Evolutionary conservation across 441 rosid genomes (phyloP).

Genomic region (Sinapis alba): DNA sequence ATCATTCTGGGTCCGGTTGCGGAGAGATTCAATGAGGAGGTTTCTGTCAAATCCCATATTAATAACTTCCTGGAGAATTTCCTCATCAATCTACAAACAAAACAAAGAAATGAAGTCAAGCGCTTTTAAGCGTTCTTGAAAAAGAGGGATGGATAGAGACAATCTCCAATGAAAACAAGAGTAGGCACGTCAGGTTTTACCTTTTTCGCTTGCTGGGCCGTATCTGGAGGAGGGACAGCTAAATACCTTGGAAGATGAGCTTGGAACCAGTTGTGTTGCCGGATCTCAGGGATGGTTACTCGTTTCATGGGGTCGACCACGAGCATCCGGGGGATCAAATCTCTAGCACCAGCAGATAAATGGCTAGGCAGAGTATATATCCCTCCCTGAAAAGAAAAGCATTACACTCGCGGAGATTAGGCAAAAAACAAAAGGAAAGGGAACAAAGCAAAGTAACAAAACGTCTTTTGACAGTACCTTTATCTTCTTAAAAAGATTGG

Average conservation of each 20-base stretch:
- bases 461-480: slow-evolving; percentile 52
- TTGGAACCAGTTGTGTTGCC: slow-evolving; percentile 96
- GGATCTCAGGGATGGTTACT: slow-evolving; percentile 88
- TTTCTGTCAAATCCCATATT: slow-evolving; percentile 85
- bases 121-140: background rate
- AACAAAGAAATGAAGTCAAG: background rate
- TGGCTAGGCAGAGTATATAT: slow-evolving; percentile 97
- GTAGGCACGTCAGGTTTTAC: slow-evolving; percentile 8
- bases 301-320: slow-evolving; percentile 98
- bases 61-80: slow-evolving; percentile 88
- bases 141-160: background rate
- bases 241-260: slow-evolving; percentile 93
- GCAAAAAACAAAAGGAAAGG: background rate
- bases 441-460: background rate
- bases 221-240: slow-evolving; percentile 86
- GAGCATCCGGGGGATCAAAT: slow-evolving; percentile 93
- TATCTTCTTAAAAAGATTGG: slow-evolving; percentile 89
- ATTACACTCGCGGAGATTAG: background rate
- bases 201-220: slow-evolving; percentile 40
- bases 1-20: slow-evolving; percentile 82
- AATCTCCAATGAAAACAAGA: slow-evolving; percentile 2
- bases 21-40: slow-evolving; percentile 76
- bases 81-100: slow-evolving; percentile 85
- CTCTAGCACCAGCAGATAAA: slow-evolving; percentile 89
- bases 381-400: slow-evolving; percentile 62